Percentiles rank a stretch among this genome's conserved stretches.
phyloP scores from a whole-genome alignment of 768 basidiomycete genomes.

The Cubamyces lactineus region DNA sequence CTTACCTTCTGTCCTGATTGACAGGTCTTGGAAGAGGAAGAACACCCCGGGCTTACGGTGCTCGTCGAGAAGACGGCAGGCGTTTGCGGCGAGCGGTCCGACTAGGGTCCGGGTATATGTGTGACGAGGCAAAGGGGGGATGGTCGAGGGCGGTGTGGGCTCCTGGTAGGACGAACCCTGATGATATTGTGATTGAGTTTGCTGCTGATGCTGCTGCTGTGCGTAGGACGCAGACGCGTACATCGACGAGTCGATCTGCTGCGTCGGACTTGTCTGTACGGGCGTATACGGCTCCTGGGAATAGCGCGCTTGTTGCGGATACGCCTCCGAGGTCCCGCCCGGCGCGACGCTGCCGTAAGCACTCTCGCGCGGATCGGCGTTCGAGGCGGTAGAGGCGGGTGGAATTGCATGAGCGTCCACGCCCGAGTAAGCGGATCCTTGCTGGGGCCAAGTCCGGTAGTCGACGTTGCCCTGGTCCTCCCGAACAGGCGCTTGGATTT shows the following conservation, averaged over 20 bases:
- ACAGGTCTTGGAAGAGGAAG: conserved; percentile 94
- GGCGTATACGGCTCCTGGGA: conserved; percentile 28
- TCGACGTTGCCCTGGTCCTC: conserved; percentile 26
- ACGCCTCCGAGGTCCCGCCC: conserved; percentile 16
- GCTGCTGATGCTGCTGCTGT: conserved; percentile 39
- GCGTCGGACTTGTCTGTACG: conserved; percentile 31
- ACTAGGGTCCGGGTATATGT: conserved; percentile 88
- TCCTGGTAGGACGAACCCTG: conserved; percentile 34
- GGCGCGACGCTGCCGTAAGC: conserved; percentile 27
- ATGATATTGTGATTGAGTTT: conserved; percentile 29
- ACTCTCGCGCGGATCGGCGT: conserved; percentile 25
- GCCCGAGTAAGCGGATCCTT: conserved; percentile 21
- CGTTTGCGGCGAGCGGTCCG: conserved; percentile 86
- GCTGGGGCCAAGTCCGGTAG: conserved; percentile 33
- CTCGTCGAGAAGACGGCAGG: conserved; percentile 82
- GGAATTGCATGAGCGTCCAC: conserved; percentile 26
- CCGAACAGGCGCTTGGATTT: conserved; percentile 26
- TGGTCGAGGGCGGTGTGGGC: conserved; percentile 34
- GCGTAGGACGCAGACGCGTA: conserved; percentile 38
- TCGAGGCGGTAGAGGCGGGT: conserved; percentile 19
- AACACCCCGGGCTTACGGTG: conserved; percentile 87
- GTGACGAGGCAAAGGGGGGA: conserved; percentile 60
- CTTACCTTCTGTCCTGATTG: conserved; percentile 89
- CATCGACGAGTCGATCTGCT: conserved; percentile 36
- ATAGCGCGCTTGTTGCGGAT: conserved; percentile 23